Evolutionary conservation across 2,329 filamentous ascomycete species (phyloP).

Genomic region (Botrytis sinoallii): DNA sequence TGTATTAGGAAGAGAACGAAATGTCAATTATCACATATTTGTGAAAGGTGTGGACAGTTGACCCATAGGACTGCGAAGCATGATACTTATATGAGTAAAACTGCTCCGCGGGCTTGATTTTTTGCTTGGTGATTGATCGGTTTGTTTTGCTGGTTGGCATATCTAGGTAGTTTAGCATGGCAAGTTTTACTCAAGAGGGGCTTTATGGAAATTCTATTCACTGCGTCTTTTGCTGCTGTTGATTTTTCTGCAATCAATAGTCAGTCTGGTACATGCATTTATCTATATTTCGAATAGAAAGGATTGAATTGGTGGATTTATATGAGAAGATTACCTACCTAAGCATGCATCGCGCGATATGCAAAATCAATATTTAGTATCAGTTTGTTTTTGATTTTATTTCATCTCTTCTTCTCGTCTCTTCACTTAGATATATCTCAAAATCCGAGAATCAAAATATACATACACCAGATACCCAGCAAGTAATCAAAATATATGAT

Average conservation of each 20-base stretch:
- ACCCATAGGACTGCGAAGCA: conserved; percentile 8
- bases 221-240: neutral
- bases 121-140: neutral
- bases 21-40: conserved; percentile 1
- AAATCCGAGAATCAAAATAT: neutral
- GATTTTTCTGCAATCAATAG: neutral
- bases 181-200: neutral
- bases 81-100: conserved; percentile 14
- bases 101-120: neutral
- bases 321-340: neutral
- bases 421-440: neutral
- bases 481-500: neutral
- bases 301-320: neutral
- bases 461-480: neutral
- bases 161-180: neutral
- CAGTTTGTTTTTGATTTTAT: neutral
- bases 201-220: neutral
- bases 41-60: conserved; percentile 2
- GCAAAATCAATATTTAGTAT: neutral
- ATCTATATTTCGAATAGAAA: neutral
- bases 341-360: neutral
- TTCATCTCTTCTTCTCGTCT: neutral
- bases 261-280: neutral
- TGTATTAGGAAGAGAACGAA: neutral
- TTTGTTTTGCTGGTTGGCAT: neutral